Percentiles rank a stretch among this genome's conserved stretches.
Conservation (phyloP, 768 basidiomycete species). For the Lactifluus hygrophoroides region DNA sequence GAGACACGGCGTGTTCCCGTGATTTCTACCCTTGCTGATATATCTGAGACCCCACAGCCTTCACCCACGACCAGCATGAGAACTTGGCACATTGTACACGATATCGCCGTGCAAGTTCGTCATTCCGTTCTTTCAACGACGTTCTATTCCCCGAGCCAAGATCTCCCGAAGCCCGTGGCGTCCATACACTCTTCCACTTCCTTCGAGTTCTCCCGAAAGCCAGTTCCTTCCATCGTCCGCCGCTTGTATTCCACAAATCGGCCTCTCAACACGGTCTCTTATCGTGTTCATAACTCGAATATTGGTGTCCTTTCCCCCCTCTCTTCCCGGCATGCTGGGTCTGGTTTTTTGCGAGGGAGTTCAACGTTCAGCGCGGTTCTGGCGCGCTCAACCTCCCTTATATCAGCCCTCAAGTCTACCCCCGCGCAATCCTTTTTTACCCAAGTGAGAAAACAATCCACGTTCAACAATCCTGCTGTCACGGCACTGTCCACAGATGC, state of each 20-base stretch:
- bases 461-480: background rate
- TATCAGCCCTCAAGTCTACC: constrained; percentile 12
- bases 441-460: constrained; percentile 1
- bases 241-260: constrained; percentile 8
- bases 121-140: constrained; percentile 8
- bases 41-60: constrained; percentile 12
- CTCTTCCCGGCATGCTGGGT: constrained; percentile 10
- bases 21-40: constrained; percentile 15
- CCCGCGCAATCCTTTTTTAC: constrained; percentile 6
- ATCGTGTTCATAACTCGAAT: background rate
- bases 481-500: constrained; percentile 4
- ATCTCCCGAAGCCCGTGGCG: background rate
- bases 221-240: constrained; percentile 14
- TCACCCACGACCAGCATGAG: constrained; percentile 3
- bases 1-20: constrained; percentile 19
- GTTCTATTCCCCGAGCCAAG: constrained; percentile 7
- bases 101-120: constrained; percentile 14
- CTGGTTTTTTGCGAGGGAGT: constrained; percentile 12
- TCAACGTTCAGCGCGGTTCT: constrained; percentile 9
- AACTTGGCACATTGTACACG: constrained; percentile 19
- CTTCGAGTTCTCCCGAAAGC: constrained; percentile 15
- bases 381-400: constrained; percentile 16
- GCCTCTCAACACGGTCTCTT: background rate
- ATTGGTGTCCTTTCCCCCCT: constrained; percentile 14
- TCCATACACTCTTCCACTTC: background rate